Evolutionary conservation across 768 basidiomycete genomes (phyloP).

Genomic region (Lentinula sp.): DNA sequence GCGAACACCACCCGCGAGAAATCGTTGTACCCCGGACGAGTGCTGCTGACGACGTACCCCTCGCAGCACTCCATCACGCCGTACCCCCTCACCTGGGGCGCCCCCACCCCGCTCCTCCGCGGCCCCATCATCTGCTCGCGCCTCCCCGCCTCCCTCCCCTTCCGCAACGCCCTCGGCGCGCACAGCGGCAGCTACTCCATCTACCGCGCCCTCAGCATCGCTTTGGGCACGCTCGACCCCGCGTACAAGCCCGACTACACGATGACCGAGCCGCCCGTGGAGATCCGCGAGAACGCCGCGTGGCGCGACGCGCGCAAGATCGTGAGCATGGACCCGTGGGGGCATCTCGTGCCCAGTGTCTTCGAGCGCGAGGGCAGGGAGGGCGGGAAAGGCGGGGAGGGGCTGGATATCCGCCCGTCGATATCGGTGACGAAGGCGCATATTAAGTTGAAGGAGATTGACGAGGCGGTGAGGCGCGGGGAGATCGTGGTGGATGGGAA

Average conservation of each 20-base stretch:
- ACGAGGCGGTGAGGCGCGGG: conserved; percentile 71
- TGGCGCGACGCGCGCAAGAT: conserved; percentile 69
- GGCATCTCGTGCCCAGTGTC: conserved; percentile 75
- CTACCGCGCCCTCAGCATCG: conserved; percentile 89
- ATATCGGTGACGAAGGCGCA: conserved; percentile 92
- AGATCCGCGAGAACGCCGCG: conserved; percentile 66
- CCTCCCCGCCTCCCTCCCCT: conserved; percentile 76
- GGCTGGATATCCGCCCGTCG: conserved; percentile 84
- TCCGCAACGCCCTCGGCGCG: conserved; percentile 90
- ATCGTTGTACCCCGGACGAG: conserved; percentile 73
- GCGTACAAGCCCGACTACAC: conserved; percentile 79
- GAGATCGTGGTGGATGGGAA: conserved; percentile 75
- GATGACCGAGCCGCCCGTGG: conserved; percentile 79
- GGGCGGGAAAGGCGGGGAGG: conserved; percentile 20
- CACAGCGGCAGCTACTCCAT: conserved; percentile 93
- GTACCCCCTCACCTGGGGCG: conserved; percentile 78
- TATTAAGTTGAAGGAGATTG: conserved; percentile 91
- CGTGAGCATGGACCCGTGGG: conserved; percentile 92
- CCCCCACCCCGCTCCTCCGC: conserved; percentile 50
- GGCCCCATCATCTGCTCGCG: conserved; percentile 90
- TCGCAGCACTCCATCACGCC: conserved; percentile 88
- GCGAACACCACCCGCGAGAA: conserved; percentile 57
- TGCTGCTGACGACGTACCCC: conserved; percentile 89
- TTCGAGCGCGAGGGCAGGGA: conserved; percentile 59
- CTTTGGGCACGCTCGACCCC: conserved; percentile 77